These are phyloP conservation scores for Dalbergia cochinchinensis DNA, from an alignment of 306 rosid species.

Conservation along the genomic window DNA sequence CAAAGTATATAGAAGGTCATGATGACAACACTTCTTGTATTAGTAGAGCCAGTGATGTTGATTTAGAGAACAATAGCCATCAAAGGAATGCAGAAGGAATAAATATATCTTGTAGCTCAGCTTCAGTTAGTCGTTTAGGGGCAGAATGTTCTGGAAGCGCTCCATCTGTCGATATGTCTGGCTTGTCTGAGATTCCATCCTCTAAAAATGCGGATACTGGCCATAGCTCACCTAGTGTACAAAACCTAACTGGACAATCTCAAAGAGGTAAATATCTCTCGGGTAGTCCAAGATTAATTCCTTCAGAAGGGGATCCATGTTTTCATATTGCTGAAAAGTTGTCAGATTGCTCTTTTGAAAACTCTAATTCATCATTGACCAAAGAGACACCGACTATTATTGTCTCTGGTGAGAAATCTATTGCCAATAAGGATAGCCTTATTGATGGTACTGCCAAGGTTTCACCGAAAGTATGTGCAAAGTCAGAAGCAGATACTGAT, in stretches of 20 bases:
- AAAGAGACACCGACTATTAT: slow-evolving; percentile 47
- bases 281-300: slow-evolving; percentile 20
- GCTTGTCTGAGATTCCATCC: slow-evolving; percentile 48
- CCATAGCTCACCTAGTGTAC: slow-evolving; percentile 53
- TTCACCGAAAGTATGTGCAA: slow-evolving; percentile 47
- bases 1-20: slow-evolving; percentile 62
- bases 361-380: slow-evolving; percentile 44
- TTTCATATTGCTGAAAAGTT: slow-evolving; percentile 43
- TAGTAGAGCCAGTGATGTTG: slow-evolving; percentile 66
- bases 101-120: slow-evolving; percentile 53
- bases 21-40: slow-evolving; percentile 70
- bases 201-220: slow-evolving; percentile 52
- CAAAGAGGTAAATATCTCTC: slow-evolving; percentile 34
- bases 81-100: slow-evolving; percentile 51
- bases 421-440: slow-evolving; percentile 40
- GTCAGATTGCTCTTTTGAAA: slow-evolving; percentile 39
- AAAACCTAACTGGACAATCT: slow-evolving; percentile 39
- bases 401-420: slow-evolving; percentile 53
- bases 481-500: slow-evolving; percentile 59
- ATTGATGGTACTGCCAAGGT: slow-evolving; percentile 47
- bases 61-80: slow-evolving; percentile 47
- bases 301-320: slow-evolving; percentile 24
- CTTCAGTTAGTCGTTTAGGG: slow-evolving; percentile 62
- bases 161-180: slow-evolving; percentile 44
- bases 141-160: slow-evolving; percentile 55